Percentiles rank a stretch among this genome's conserved stretches.
Conservation (phyloP, 805 yeast genomes). For the Huiozyma sinensis region DNA sequence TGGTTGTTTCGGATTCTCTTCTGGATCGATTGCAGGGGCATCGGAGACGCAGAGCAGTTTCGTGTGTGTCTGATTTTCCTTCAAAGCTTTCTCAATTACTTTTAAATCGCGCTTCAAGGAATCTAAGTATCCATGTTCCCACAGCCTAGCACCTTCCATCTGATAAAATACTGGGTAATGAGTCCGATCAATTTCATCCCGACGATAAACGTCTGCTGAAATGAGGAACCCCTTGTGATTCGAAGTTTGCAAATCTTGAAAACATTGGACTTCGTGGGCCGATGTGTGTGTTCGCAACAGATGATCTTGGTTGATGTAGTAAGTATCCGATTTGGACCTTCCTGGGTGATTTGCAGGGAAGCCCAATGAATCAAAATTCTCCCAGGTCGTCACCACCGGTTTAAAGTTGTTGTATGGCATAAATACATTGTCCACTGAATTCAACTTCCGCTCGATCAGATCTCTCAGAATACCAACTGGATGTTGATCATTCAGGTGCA, state of each 20-base stretch:
- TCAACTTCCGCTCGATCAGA: constrained; percentile 59
- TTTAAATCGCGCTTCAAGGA: constrained; percentile 40
- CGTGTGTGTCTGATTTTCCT: constrained; percentile 7
- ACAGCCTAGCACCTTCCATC: constrained; percentile 89
- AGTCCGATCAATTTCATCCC: constrained; percentile 91
- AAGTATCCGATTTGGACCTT: constrained; percentile 83
- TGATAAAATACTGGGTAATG: constrained; percentile 98
- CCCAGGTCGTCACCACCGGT: constrained; percentile 72
- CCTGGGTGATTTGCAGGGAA: constrained; percentile 93
- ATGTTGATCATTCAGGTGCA: constrained; percentile 66
- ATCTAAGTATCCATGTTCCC: constrained; percentile 46
- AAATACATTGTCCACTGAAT: constrained; percentile 59
- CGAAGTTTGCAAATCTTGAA: constrained; percentile 36
- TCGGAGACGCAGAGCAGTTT: constrained; percentile 52
- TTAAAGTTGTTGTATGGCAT: constrained; percentile 54
- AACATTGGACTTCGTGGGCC: constrained; percentile 90
- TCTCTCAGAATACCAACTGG: constrained; percentile 81
- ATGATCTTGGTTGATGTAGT: constrained; percentile 65
- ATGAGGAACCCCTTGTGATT: constrained; percentile 62
- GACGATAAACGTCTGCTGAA: constrained; percentile 89
- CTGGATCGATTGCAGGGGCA: constrained; percentile 41
- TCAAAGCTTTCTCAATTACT: background rate
- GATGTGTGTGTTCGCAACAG: constrained; percentile 90
- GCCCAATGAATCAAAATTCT: constrained; percentile 87
- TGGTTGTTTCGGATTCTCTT: constrained; percentile 68